Evolutionary conservation across 2,329 filamentous ascomycete genomes (phyloP).

Genomic region (Beauveria varroae): DNA sequence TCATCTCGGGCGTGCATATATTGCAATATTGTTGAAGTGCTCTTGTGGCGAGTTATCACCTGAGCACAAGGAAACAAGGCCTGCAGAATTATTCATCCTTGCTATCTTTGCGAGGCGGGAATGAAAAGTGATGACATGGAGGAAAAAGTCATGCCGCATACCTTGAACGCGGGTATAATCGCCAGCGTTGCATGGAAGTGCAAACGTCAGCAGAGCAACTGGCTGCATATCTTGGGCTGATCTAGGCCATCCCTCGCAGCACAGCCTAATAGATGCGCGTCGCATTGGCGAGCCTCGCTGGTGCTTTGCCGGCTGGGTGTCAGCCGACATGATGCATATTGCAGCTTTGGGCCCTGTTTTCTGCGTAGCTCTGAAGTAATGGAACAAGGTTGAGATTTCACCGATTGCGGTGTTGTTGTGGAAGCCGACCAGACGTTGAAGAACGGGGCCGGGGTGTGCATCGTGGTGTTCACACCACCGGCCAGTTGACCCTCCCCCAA

Average conservation of each 20-base stretch:
- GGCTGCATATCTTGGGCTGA: not conserved
- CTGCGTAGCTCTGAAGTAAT: not conserved
- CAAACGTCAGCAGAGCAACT: constrained; percentile 2
- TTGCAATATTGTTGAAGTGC: not conserved
- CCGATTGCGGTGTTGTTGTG: not conserved
- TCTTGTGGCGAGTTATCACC: not conserved
- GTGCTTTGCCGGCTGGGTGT: not conserved
- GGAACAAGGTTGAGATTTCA: not conserved
- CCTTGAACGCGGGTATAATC: not conserved
- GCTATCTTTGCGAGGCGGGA: not conserved
- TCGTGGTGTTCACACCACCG: constrained; percentile 7
- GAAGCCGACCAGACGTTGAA: not conserved
- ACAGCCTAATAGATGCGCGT: not conserved
- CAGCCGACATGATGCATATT: not conserved
- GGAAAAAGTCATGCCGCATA: not conserved
- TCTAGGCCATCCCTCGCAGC: not conserved
- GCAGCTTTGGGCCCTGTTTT: not conserved
- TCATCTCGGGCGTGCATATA: constrained; percentile 2
- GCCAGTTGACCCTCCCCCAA: not conserved
- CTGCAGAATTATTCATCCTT: not conserved
- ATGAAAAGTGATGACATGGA: not conserved
- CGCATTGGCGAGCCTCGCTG: not conserved
- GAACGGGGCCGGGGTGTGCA: not conserved
- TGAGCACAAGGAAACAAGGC: not conserved
- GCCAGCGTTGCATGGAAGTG: not conserved